Percentiles rank a stretch among this genome's conserved stretches.
Conservation (phyloP, 139 green algal genomes). For the Coelastrella sp. region DNA sequence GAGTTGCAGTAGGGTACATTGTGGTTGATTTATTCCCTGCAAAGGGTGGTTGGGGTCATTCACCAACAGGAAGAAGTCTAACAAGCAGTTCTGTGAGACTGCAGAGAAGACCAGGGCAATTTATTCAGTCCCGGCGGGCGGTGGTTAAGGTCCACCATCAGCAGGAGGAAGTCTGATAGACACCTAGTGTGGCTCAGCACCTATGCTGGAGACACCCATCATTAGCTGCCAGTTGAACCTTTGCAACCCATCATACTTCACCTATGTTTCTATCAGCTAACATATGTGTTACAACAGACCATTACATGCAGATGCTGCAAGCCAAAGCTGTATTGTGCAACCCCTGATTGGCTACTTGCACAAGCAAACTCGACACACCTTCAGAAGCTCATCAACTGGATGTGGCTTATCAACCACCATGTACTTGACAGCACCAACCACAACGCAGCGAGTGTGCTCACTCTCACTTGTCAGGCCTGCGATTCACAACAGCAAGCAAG, state of each 20-base stretch:
- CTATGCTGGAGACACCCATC: no score
- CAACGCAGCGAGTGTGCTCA: conserved; percentile 46
- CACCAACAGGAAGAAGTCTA: conserved; percentile 77
- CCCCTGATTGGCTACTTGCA: no score
- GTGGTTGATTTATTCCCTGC: conserved; percentile 4
- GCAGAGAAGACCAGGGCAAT: no score
- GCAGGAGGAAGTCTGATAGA: conserved; percentile 73
- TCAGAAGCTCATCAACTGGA: conserved; percentile 79
- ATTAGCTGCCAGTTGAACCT: no score
- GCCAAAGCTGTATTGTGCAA: no score
- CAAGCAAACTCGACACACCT: neutral
- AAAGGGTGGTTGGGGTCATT: conserved; percentile 78
- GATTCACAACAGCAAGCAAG: neutral
- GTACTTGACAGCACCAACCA: conserved; percentile 82
- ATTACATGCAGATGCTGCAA: no score
- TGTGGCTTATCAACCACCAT: conserved; percentile 75
- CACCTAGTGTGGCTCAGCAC: neutral
- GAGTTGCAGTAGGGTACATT: no score
- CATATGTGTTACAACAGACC: no score
- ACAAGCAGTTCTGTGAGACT: conserved; percentile 48
- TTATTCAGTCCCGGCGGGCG: no score
- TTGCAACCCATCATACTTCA: no score
- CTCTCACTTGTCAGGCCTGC: neutral
- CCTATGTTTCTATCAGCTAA: no score
- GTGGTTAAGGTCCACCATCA: conserved; percentile 11